Evolutionary conservation across 805 yeast genomes (phyloP).

Genomic region (Kuraishia borneana): DNA sequence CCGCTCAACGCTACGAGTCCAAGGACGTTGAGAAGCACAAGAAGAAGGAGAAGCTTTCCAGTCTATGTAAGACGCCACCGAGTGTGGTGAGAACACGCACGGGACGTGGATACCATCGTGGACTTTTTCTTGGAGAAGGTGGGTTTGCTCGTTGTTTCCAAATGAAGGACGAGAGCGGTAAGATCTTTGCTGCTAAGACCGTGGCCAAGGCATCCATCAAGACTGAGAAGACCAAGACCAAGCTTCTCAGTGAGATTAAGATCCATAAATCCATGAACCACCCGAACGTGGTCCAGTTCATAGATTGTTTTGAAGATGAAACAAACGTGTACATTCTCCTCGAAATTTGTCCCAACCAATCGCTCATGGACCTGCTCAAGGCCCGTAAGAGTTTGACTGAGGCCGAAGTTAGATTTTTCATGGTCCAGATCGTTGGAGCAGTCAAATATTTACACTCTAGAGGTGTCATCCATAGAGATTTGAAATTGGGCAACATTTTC

Average conservation of each 20-base stretch:
- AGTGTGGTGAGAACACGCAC: slow-evolving; percentile 77
- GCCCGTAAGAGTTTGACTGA: slow-evolving; percentile 78
- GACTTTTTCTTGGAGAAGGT: slow-evolving; percentile 90
- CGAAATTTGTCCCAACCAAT: slow-evolving; percentile 92
- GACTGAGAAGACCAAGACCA: slow-evolving; percentile 78
- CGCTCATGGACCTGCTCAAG: slow-evolving; percentile 84
- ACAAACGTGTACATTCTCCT: slow-evolving; percentile 84
- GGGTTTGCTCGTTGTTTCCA: slow-evolving; percentile 99
- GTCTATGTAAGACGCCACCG: slow-evolving; percentile 95
- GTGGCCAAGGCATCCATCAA: slow-evolving; percentile 93
- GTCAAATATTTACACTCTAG: slow-evolving; percentile 85
- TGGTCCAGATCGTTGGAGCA: slow-evolving; percentile 92
- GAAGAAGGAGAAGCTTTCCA: slow-evolving; percentile 80
- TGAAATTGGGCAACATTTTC: slow-evolving; percentile 91
- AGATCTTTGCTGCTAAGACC: slow-evolving; percentile 90
- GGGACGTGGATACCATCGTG: slow-evolving; percentile 86
- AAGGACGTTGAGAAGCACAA: slow-evolving; percentile 29
- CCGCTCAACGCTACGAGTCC: not conserved
- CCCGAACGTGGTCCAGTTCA: slow-evolving; percentile 81
- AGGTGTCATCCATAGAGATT: slow-evolving; percentile 89
- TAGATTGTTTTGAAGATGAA: slow-evolving; percentile 96
- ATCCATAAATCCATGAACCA: slow-evolving; percentile 87
- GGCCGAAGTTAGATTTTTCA: slow-evolving; percentile 82
- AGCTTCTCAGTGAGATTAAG: slow-evolving; percentile 85
- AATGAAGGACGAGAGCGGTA: slow-evolving; percentile 83